Conservation (phyloP, 345 rosid genomes). For the Draba incana region DNA sequence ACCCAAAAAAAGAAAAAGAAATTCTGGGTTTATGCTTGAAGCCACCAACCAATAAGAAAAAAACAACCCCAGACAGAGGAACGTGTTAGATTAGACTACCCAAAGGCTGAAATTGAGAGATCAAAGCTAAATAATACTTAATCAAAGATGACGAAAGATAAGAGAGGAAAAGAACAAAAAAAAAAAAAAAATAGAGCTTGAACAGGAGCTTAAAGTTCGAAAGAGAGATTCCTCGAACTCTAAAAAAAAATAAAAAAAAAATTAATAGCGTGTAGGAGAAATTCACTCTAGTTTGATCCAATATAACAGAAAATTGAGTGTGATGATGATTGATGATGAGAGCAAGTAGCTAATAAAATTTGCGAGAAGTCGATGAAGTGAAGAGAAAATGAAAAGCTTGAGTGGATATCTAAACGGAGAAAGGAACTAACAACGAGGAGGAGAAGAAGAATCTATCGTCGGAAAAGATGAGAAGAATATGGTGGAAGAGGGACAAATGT, state of each 20-base stretch:
- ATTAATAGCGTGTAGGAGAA: too few species aligned
- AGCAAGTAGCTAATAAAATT: too few species aligned
- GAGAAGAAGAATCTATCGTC: slow-evolving; percentile 47
- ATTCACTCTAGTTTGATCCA: slow-evolving; percentile 13
- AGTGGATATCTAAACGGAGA: slow-evolving; percentile 31
- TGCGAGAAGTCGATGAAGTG: too few species aligned
- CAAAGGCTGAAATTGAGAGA: slow-evolving; percentile 24
- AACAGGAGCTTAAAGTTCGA: not conserved
- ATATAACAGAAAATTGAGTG: slow-evolving; percentile 25
- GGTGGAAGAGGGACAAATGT: slow-evolving; percentile 53
- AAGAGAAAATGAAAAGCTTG: not conserved
- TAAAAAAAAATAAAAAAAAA: not conserved
- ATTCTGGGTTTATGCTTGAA: slow-evolving; percentile 34
- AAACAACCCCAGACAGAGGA: slow-evolving; percentile 42
- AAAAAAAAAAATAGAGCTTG: too few species aligned
- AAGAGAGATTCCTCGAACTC: slow-evolving; percentile 38
- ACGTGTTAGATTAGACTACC: slow-evolving; percentile 36
- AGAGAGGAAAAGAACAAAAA: not conserved
- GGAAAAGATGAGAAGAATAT: slow-evolving; percentile 52
- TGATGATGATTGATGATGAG: not conserved
- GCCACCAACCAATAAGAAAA: slow-evolving; percentile 35
- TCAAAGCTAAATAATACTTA: slow-evolving; percentile 14
- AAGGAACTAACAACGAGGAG: slow-evolving; percentile 27
- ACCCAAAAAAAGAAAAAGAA: too few species aligned
- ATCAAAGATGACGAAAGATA: slow-evolving; percentile 35